Percentiles rank a stretch among this genome's conserved stretches.
Evolutionary conservation across 176 grass and related monocot species (phyloP).

Genomic region (Aegilops bicornis): DNA sequence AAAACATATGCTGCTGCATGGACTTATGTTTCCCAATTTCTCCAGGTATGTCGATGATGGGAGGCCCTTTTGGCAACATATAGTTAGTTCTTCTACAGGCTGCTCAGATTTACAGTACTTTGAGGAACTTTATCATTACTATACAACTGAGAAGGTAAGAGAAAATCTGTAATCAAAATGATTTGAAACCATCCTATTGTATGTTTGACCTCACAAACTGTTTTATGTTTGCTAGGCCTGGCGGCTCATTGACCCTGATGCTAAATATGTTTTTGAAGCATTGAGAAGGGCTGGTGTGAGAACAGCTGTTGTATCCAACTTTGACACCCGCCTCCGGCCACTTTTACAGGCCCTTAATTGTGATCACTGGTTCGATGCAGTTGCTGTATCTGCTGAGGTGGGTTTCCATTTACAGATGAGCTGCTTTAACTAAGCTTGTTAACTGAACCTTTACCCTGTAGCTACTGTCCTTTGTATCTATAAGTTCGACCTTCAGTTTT

Average conservation of each 20-base stretch:
- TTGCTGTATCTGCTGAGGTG: constrained; percentile 92
- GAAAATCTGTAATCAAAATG: not conserved
- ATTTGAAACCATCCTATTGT: not conserved
- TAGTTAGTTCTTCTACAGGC: constrained; percentile 85
- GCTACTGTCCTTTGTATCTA: not conserved
- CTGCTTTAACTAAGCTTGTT: not conserved
- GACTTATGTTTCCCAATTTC: constrained; percentile 1
- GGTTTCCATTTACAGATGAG: constrained; percentile 22
- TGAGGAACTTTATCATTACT: constrained; percentile 94
- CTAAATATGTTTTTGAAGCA: constrained; percentile 72
- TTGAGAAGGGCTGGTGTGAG: constrained; percentile 87
- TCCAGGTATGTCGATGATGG: constrained; percentile 96
- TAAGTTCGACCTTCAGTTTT: not conserved
- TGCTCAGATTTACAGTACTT: constrained; percentile 92
- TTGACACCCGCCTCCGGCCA: constrained; percentile 85
- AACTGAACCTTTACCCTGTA: not conserved
- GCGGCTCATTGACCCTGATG: constrained; percentile 82
- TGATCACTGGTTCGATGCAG: constrained; percentile 90
- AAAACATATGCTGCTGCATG: not conserved
- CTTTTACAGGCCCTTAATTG: constrained; percentile 86
- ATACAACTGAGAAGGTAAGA: constrained; percentile 86
- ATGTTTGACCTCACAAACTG: constrained; percentile 21
- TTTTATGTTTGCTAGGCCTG: constrained; percentile 67
- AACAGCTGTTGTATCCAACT: constrained; percentile 92
- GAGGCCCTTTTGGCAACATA: constrained; percentile 90